Percentiles rank a stretch among this genome's conserved stretches.
Evolutionary conservation across 108 stramenopile species (phyloP).

Genomic region (Nitzschia sp.): DNA sequence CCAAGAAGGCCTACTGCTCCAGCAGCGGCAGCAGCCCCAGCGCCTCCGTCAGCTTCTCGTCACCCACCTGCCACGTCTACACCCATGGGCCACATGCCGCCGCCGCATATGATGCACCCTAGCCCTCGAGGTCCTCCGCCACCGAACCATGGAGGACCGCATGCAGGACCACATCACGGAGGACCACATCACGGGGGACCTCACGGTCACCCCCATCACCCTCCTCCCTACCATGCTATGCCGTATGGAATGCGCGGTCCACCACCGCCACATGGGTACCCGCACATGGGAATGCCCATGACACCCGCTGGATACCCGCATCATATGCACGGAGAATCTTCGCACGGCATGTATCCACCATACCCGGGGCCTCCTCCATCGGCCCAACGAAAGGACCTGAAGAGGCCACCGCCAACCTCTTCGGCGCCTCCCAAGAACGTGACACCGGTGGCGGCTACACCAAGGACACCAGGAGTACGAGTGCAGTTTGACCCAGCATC

Average conservation of each 20-base stretch:
- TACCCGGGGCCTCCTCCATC: conserved; percentile 17
- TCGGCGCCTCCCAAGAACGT: background rate
- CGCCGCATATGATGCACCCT: conserved; percentile 38
- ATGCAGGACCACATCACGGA: background rate
- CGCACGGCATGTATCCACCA: conserved; percentile 31
- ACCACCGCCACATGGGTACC: conserved; percentile 31
- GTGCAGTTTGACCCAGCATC: conserved; percentile 35
- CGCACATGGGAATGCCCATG: conserved; percentile 44
- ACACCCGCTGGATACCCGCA: conserved; percentile 30
- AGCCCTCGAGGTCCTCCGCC: conserved; percentile 22
- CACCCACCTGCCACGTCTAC: conserved; percentile 22
- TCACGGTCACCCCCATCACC: conserved; percentile 15
- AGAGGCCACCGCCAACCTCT: background rate
- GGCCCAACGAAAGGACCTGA: background rate
- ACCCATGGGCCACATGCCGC: conserved; percentile 16
- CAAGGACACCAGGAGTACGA: conserved; percentile 29
- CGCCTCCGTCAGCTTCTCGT: conserved; percentile 24
- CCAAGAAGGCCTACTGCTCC: conserved; percentile 22
- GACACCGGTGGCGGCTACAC: conserved; percentile 10
- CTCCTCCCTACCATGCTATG: conserved; percentile 13
- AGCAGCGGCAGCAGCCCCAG: conserved; percentile 15
- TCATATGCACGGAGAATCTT: background rate
- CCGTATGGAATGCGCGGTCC: conserved; percentile 23
- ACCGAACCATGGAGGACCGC: conserved; percentile 11
- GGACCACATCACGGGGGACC: background rate